Evolutionary conservation across 768 basidiomycete species (phyloP), one percentile per base, ranked within the genome.

Genomic region (Hydnum rufescens): DNA sequence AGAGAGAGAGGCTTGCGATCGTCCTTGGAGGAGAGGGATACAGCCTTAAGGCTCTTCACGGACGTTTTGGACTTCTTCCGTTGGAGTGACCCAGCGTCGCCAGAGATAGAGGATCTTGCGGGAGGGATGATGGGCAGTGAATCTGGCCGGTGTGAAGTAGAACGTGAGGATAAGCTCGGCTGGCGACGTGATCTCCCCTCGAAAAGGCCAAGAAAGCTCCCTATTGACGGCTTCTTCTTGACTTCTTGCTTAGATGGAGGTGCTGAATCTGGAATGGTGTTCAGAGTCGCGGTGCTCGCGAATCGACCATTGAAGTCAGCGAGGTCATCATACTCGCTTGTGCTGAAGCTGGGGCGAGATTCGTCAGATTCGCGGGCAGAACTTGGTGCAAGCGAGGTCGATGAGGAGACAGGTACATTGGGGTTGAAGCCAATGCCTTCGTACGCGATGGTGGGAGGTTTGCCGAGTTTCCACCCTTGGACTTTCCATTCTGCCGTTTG

Each of bases 401-500:
- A n/a, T 4, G 60, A 52, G 29, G 25, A 22, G 22, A 31, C 4
- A 6, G 50, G 25, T 6, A 18, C 6, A 22, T 28, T 53, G 16
- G 44, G 8, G 42, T 77, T 77, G 61, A 82, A 88, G 19, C 84
- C 88, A 60, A 95, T 90, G 29, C 86, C 88, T 59, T 85, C 75
- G 60, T 79, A 88, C 1, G 82, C 72, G 39, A 88, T 70, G 1
- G 80, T 78, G 5, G 90, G 92, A 18, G 88, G 86, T 60, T 96
- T 96, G 57, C 93, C 95, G 29, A 99, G 75, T 80, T 87, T 86
- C 86, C 92, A 97, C 0, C 86, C 84, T 61, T 95, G 89, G 43
- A 97, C 71, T 64, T 83, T 88, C 90, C 90, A 96, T 62, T 99
- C 93, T 0, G 93, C 93, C 3, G 89, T 86, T 64, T 93, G 90